Conservation (phyloP, 148 eudicot genomes). For the Heliosperma pusillum region DNA sequence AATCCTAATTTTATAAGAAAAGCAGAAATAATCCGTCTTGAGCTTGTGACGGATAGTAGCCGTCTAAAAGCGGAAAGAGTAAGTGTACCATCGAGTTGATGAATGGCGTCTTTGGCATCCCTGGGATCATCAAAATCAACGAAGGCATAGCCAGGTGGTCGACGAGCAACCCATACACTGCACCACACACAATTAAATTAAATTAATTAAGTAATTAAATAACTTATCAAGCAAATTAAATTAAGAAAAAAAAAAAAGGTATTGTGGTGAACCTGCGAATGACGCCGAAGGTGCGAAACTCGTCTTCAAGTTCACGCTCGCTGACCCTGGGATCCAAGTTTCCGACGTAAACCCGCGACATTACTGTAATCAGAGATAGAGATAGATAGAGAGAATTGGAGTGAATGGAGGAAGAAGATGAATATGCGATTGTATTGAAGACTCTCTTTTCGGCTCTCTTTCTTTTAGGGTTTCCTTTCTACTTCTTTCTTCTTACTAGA, state of each 20-base stretch:
- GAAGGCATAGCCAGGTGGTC: conserved; percentile 97
- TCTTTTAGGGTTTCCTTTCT: too few species aligned
- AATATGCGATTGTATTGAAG: too few species aligned
- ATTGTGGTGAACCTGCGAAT: conserved; percentile 51
- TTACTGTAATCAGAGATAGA: conserved; percentile 10
- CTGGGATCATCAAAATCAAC: conserved; percentile 85
- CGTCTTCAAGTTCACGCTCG: conserved; percentile 94
- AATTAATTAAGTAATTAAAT: background rate
- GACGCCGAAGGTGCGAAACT: conserved; percentile 74
- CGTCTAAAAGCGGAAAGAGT: background rate
- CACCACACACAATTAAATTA: conserved; percentile 2
- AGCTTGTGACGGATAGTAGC: too few species aligned
- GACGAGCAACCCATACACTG: conserved; percentile 97
- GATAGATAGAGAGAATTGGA: too few species aligned
- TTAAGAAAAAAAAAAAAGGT: background rate
- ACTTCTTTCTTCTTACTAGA: too few species aligned
- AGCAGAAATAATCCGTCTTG: too few species aligned
- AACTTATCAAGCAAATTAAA: background rate
- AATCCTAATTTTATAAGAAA: too few species aligned
- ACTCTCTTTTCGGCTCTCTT: too few species aligned
- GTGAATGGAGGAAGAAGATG: background rate
- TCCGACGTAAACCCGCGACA: conserved; percentile 87
- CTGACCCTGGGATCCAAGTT: conserved; percentile 75
- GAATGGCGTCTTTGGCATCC: conserved; percentile 92
- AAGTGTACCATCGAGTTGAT: conserved; percentile 65